phyloP scores from a whole-genome alignment of 768 basidiomycete genomes.

The Kwoniella pini region DNA sequence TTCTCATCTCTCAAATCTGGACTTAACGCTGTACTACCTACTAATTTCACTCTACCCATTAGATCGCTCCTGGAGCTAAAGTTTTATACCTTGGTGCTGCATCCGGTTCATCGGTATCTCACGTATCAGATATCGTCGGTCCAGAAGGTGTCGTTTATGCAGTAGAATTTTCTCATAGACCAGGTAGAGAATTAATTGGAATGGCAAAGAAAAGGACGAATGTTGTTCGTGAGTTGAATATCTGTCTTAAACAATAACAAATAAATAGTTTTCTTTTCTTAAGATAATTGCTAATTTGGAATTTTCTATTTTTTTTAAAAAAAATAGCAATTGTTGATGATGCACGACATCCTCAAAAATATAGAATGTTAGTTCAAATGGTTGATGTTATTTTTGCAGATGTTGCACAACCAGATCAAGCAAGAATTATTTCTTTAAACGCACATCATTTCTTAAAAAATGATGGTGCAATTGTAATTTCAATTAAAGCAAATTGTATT shows the following conservation, averaged over 20 bases:
- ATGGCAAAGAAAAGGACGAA: conserved; percentile 99
- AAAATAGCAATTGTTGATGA: conserved; percentile 94
- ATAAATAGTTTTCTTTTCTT: too few relatives aligned
- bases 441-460: conserved; percentile 95
- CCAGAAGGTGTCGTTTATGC: conserved; percentile 97
- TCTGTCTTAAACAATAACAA: too few relatives aligned
- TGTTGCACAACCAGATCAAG: conserved; percentile 97
- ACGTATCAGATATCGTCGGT: conserved; percentile 98
- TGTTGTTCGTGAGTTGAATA: conserved; percentile 82
- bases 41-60: too few relatives aligned
- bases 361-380: conserved; percentile 91
- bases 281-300: too few relatives aligned
- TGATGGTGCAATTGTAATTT: conserved; percentile 87
- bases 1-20: too few relatives aligned
- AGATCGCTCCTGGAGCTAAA: conserved; percentile 87
- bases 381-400: conserved; percentile 99
- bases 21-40: too few relatives aligned
- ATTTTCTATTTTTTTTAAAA: too few relatives aligned
- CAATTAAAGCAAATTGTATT: conserved; percentile 98
- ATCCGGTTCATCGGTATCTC: conserved; percentile 94
- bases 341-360: conserved; percentile 92
- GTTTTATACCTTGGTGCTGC: conserved; percentile 98
- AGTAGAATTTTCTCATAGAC: conserved; percentile 94
- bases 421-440: conserved; percentile 90
- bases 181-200: conserved; percentile 94